A percentile compares a stretch with the other conserved stretches of the same genome.
These are phyloP conservation scores for Paracamarosporium sp. DNA, from an alignment of 2,329 filamentous ascomycete species.

Conservation along the genomic window DNA sequence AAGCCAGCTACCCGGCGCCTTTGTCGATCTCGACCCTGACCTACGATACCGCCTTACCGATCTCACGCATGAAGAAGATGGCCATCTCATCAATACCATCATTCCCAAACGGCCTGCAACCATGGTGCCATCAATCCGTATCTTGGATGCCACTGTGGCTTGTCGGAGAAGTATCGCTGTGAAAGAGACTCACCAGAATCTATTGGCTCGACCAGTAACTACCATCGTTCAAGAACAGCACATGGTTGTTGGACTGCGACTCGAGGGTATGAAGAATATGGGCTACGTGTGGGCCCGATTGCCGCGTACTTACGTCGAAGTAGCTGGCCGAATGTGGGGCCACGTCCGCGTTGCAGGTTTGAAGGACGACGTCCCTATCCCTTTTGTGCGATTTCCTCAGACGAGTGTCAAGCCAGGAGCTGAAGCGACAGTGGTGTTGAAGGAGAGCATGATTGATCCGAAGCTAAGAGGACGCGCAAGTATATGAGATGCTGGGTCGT, in stretches of 20 bases:
- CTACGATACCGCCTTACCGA: constrained; percentile 38
- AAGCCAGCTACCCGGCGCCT: constrained; percentile 16
- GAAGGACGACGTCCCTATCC: constrained; percentile 28
- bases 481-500: not conserved
- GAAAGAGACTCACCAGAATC: not conserved
- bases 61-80: constrained; percentile 33
- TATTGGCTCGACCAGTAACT: not conserved
- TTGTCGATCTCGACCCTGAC: constrained; percentile 28
- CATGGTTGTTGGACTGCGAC: constrained; percentile 30
- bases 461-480: not conserved
- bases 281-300: constrained; percentile 29
- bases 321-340: constrained; percentile 20
- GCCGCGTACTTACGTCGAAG: not conserved
- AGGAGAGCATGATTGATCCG: constrained; percentile 24
- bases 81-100: constrained; percentile 20
- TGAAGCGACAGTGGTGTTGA: constrained; percentile 21
- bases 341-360: constrained; percentile 29
- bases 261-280: constrained; percentile 34
- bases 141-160: constrained; percentile 27
- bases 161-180: constrained; percentile 29
- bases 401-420: constrained; percentile 16
- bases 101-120: constrained; percentile 21
- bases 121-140: constrained; percentile 18
- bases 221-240: constrained; percentile 26
- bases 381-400: constrained; percentile 21